phyloP scores from a whole-genome alignment of 1,284 basidiomycete genomes.

The Puccinia coronata region DNA sequence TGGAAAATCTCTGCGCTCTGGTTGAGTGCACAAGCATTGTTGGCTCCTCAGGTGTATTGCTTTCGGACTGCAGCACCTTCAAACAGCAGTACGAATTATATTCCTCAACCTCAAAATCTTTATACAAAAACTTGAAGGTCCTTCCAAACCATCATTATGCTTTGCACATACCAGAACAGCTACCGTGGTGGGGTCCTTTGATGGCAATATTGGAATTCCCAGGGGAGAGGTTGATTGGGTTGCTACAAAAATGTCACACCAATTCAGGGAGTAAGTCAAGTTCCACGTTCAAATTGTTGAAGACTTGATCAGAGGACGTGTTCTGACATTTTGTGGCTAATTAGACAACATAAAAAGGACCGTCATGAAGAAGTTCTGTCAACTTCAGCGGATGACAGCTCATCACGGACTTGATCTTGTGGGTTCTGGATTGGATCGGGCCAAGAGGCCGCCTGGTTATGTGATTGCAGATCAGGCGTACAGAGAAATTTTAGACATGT shows the following conservation, averaged over 20 bases:
- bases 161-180: not conserved
- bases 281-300: no score
- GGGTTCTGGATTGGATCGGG: no score
- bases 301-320: not conserved
- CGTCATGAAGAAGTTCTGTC: conserved; percentile 20
- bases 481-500: no score
- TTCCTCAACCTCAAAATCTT: not conserved
- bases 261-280: not conserved
- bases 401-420: not conserved
- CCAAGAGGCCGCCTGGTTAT: no score
- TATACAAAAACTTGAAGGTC: not conserved
- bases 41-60: not conserved
- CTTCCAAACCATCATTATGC: conserved; percentile 42
- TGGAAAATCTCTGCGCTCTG: conserved; percentile 31
- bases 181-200: conserved; percentile 31
- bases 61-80: not conserved
- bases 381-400: conserved; percentile 1
- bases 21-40: conserved; percentile 46
- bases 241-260: not conserved
- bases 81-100: not conserved
- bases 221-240: conserved; percentile 12
- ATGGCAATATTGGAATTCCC: not conserved
- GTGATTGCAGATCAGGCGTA: no score
- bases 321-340: no score
- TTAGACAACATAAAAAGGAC: not conserved